Conservation (phyloP, 2,329 filamentous ascomycete species). For the Ceratocystis alfenasii region DNA sequence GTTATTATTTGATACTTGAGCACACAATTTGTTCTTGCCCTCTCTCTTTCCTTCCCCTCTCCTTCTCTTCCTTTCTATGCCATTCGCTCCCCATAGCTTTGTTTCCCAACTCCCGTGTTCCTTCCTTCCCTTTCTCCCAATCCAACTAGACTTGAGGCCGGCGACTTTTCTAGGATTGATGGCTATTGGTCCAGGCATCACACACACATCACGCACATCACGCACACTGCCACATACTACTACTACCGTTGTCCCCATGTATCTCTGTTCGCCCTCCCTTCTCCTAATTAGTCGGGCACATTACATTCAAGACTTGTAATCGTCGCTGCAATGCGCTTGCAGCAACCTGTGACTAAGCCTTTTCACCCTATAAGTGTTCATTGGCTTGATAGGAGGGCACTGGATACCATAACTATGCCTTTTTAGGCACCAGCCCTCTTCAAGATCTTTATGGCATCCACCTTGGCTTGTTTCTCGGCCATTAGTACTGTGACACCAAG, state of each 20-base stretch:
- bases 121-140: not conserved
- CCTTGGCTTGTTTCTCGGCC: not conserved
- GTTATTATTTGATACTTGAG: not conserved
- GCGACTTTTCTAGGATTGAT: slow-evolving; percentile 1
- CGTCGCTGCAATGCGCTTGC: not conserved
- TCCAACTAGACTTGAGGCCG: not conserved
- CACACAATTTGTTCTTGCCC: not conserved
- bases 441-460: not conserved
- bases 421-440: slow-evolving; percentile 1
- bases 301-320: not conserved
- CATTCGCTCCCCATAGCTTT: not conserved
- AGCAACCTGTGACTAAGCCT: not conserved
- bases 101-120: not conserved
- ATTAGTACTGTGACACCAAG: slow-evolving; percentile 4
- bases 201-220: not conserved
- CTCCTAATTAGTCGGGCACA: not conserved
- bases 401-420: not conserved
- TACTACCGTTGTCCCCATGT: not conserved
- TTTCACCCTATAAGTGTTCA: not conserved
- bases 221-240: not conserved
- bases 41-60: not conserved
- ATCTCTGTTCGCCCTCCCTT: not conserved
- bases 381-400: not conserved
- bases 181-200: not conserved
- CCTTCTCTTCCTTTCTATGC: not conserved